Conservation (phyloP, 177 flowering plant genomes). For the Vitis hybrid region DNA sequence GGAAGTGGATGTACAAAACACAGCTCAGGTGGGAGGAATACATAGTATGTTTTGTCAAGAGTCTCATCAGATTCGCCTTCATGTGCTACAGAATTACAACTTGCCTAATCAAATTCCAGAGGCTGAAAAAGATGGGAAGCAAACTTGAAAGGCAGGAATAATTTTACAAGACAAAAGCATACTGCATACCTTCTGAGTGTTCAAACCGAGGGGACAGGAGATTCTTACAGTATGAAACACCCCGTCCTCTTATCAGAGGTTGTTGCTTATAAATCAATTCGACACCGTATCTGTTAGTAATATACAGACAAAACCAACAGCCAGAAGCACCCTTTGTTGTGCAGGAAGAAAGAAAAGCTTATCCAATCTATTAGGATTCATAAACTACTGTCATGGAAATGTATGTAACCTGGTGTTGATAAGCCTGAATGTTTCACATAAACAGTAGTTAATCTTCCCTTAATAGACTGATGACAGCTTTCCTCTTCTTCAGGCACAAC, state of each 20-base stretch:
- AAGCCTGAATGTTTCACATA: constrained; percentile 12
- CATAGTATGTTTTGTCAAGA: constrained; percentile 90
- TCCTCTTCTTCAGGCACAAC: constrained; percentile 49
- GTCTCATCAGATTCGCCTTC: constrained; percentile 75
- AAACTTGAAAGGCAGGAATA: not conserved
- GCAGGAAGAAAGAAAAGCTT: constrained; percentile 43
- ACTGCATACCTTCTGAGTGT: constrained; percentile 65
- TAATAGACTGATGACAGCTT: constrained; percentile 29
- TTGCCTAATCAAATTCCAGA: constrained; percentile 9
- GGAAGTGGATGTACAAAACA: constrained; percentile 96
- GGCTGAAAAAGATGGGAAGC: not conserved
- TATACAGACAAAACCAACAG: constrained; percentile 32
- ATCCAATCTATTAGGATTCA: constrained; percentile 31
- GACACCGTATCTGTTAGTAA: constrained; percentile 77
- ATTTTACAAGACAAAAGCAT: not conserved
- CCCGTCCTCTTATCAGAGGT: constrained; percentile 88
- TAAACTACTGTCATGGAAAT: constrained; percentile 26
- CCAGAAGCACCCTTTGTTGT: constrained; percentile 54
- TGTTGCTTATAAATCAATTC: constrained; percentile 74
- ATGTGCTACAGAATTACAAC: constrained; percentile 31
- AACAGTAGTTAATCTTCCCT: constrained; percentile 30
- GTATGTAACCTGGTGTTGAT: not conserved
- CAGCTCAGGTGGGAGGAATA: constrained; percentile 92
- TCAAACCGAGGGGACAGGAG: constrained; percentile 98
- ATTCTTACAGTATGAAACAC: constrained; percentile 98